Base-by-base conservation (phyloP, 352 stramenopile species). In the Globisporangium lucens region DNA sequence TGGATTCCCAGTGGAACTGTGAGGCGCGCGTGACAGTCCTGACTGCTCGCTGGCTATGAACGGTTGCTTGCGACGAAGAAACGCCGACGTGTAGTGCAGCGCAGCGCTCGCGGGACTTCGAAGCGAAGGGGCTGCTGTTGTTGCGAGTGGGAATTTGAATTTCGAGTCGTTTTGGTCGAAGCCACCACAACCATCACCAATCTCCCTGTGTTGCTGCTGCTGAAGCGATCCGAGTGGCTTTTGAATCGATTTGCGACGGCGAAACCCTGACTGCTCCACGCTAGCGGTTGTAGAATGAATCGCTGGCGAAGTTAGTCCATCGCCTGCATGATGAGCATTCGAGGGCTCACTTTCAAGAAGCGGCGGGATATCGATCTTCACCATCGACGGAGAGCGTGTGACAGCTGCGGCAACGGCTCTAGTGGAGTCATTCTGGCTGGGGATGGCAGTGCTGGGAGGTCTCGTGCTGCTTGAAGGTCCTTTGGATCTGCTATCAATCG, bases 291-390 rank as follows among this genome's bases (percentile, higher is more conserved):
- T 13, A 17, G 60, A 56, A 27, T 20, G n/a, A 8, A 30, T 6
- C 20, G 15, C 30, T 56, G 30, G 3, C 27, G n/a, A 8, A 51
- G 47, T n/a, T 15, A 49, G 6, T 2, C 13, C 30, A 59, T 9
- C 10, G 3, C 49, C 17, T 24, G 0, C 53, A 24, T 6, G 9
- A 30, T 24, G 30, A 33, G 30, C 12, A 17, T 38, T 4, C 20
- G 24, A 13, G n/a, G 15, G n/a, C 10, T 30, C 24, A 36, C 17
- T 46, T 22, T 47, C 38, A 17, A 70, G 27, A 9, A 66, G 29
- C 9, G 65, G n/a, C 4, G 65, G 65, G 6, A 70, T 70, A 38
- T 70, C 65, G 24, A 70, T 70, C 30, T 47, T 66, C 27, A 70
- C 65, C n/a, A 49, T n/a, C 4, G 38, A 56, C 8, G 55, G 30